phyloP scores from a whole-genome alignment of 75 land plant genomes.

The Pinus tabuliformis region DNA sequence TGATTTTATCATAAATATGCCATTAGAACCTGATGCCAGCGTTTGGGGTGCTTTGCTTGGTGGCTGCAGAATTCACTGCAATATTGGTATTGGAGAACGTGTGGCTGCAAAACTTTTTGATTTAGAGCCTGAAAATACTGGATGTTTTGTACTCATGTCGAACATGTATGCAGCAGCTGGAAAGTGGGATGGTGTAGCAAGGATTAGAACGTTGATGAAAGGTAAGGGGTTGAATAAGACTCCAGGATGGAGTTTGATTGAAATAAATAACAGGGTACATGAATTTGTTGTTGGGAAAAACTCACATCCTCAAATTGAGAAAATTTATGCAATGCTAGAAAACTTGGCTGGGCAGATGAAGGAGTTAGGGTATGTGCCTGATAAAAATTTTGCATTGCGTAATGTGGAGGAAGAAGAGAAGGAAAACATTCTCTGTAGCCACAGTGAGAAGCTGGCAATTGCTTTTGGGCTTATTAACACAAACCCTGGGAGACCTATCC shows the following conservation, averaged over 20 bases:
- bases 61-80: conserved; percentile 2
- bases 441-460: neutral
- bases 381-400: neutral
- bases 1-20: conserved; percentile 1
- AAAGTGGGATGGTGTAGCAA: neutral
- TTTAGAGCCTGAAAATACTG: conserved; percentile 1
- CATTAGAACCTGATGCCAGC: conserved; percentile 1
- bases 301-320: neutral
- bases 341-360: neutral
- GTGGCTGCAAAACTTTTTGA: neutral
- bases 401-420: neutral
- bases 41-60: conserved; percentile 12
- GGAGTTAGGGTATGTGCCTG: neutral
- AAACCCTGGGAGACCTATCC: neutral
- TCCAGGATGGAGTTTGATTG: neutral
- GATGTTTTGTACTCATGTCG: neutral
- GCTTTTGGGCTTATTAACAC: neutral
- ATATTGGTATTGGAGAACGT: conserved; percentile 4
- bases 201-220: neutral
- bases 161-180: neutral
- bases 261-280: neutral
- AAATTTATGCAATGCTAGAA: neutral
- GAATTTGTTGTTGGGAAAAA: neutral
- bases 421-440: neutral
- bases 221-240: neutral